Percentiles rank a stretch among this genome's conserved stretches.
Evolutionary conservation across 2,329 filamentous ascomycete species (phyloP).

Genomic region (Cladorrhinum sp.): DNA sequence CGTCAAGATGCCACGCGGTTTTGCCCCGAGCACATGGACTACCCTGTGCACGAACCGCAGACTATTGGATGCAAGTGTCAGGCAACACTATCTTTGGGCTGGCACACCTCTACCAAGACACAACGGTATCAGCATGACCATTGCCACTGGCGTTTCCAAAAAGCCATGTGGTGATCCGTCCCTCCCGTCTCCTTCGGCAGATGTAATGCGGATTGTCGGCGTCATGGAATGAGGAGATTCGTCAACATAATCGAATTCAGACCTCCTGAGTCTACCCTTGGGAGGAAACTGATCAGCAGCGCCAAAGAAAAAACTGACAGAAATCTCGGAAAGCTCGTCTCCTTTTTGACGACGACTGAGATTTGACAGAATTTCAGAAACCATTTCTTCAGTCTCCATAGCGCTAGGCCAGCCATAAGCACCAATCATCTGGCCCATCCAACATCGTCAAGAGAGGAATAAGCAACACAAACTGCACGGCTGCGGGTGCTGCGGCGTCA

Average conservation of each 20-base stretch:
- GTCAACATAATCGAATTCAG: not conserved
- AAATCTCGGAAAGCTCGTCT: not conserved
- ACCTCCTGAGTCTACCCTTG: not conserved
- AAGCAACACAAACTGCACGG: not conserved
- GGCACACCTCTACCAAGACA: not conserved
- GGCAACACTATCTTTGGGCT: not conserved
- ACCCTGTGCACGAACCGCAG: not conserved
- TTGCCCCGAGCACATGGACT: not conserved
- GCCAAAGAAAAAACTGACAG: not conserved
- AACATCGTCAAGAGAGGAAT: not conserved
- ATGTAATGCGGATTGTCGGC: not conserved
- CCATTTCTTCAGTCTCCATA: not conserved
- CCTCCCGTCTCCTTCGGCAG: not conserved
- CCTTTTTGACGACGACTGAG: not conserved
- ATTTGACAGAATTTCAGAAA: not conserved
- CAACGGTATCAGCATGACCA: not conserved
- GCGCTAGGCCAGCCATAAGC: not conserved
- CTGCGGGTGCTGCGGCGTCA: not conserved
- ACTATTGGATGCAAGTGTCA: conserved; percentile 6
- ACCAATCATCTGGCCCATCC: not conserved
- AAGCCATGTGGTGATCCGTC: not conserved
- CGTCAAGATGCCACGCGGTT: conserved; percentile 3
- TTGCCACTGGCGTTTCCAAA: not conserved
- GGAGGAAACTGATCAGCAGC: not conserved
- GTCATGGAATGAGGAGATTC: not conserved